Percentiles rank a stretch among this genome's conserved stretches.
Conservation (phyloP, 495 filamentous ascomycete genomes). For the Astrocystis sublimbata region DNA sequence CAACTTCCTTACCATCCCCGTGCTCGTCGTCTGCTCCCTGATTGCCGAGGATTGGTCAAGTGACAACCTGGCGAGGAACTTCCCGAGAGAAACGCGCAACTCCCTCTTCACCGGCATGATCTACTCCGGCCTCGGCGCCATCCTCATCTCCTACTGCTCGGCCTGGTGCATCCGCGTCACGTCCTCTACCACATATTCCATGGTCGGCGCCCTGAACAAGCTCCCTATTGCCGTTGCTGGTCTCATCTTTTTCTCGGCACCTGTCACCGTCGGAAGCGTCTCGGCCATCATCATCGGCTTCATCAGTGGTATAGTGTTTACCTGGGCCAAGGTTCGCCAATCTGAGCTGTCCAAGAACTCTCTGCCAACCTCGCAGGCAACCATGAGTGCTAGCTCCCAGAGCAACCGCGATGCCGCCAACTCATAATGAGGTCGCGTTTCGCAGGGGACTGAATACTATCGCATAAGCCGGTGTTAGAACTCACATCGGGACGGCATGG, state of each 20-base stretch:
- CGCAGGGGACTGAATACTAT: conserved; percentile 3
- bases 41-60: conserved; percentile 90
- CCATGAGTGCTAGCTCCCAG: conserved; percentile 87
- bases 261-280: conserved; percentile 88
- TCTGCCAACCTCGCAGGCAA: conserved; percentile 67
- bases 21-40: conserved; percentile 80
- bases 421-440: conserved; percentile 33
- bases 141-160: conserved; percentile 98
- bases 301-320: conserved; percentile 86
- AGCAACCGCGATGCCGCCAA: conserved; percentile 80
- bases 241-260: conserved; percentile 91
- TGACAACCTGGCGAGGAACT: conserved; percentile 81
- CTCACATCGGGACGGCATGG: conserved; percentile 19
- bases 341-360: conserved; percentile 60
- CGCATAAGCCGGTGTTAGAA: conserved; percentile 14
- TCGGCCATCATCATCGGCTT: conserved; percentile 89
- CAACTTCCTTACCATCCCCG: conserved; percentile 95
- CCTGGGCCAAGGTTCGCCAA: conserved; percentile 89
- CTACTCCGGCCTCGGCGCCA: conserved; percentile 87
- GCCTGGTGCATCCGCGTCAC: conserved; percentile 98
- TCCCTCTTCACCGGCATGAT: conserved; percentile 83
- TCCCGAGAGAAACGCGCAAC: conserved; percentile 75
- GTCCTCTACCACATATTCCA: conserved; percentile 94
- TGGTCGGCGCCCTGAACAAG: conserved; percentile 98
- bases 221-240: conserved; percentile 90